Evolutionary conservation across 2,329 filamentous ascomycete genomes (phyloP), one percentile per base, ranked within the genome.

Genomic region (Cladophialophora bantiana): DNA sequence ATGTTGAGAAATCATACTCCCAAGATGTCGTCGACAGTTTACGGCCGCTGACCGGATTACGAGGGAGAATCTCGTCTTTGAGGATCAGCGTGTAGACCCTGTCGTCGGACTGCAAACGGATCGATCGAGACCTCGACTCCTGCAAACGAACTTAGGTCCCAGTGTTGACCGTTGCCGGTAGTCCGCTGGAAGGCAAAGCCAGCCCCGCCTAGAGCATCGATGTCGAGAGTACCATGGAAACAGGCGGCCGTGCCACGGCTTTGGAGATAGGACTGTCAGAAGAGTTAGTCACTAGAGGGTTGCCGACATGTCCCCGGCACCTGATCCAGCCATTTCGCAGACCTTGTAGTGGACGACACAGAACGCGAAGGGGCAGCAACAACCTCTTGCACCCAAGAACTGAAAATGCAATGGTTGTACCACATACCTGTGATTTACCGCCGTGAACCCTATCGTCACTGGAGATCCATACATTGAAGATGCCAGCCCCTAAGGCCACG

Each of bases 111-210:
- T 81, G 76, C 6, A 74, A 74, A 77, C 5, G 71, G 68, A 7
- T 75, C 74, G 13, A 91, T 74, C 45, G 81, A 75, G 4, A 93
- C 71, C 69, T 83, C 77, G 31, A 93, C 78, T 2, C 90, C 90
- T 54, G 87, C 83, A 72, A 88, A 90, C 10, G 72, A 74, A 1
- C 84, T 85, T 7, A 95, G 78, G 73, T 95, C 85, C 85, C 90
- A 90, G 31, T 79, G 78, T 13, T 83, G 78, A 45, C 84, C 79
- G 7, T 88, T 86, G 45, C 78, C 78, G 3, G 82, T 83, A 4
- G 89, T 93, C 55, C 89, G 86, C 76, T 94, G 92, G 4, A 89
- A 92, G 9, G 92, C 92, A 75, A 96, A 95, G 4, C 92, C 92
- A 0, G 92, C 92, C 35, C 91, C 91, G 32, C 91, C 91, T 0